These are phyloP conservation scores for Microdochium trichocladiopsis DNA, from an alignment of 2,329 filamentous ascomycete species.

Conservation along the genomic window DNA sequence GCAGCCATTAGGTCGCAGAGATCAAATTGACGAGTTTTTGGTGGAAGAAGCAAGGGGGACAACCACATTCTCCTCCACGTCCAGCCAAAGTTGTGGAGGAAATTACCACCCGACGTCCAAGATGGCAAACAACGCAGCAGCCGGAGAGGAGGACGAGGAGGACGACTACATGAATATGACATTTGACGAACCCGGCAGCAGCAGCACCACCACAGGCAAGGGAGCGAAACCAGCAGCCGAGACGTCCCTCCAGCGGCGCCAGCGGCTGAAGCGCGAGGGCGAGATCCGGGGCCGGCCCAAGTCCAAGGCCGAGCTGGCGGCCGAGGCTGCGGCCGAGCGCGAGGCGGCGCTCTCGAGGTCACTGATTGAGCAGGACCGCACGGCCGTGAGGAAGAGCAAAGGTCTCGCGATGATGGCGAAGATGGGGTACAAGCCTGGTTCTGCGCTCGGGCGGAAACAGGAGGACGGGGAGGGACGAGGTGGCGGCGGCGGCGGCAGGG, in stretches of 20 bases:
- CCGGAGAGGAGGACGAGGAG: conserved; percentile 46
- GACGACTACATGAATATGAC: conserved; percentile 98
- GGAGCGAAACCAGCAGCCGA: conserved; percentile 19
- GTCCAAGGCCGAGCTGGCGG: conserved; percentile 78
- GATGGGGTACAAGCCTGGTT: conserved; percentile 80
- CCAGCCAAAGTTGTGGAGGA: too few species aligned
- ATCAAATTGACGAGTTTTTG: too few species aligned
- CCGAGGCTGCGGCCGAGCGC: conserved; percentile 62
- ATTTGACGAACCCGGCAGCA: conserved; percentile 57
- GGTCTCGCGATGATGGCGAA: conserved; percentile 95
- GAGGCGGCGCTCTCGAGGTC: conserved; percentile 72
- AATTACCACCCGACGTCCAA: not conserved
- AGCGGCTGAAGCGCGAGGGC: conserved; percentile 52
- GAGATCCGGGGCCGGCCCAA: conserved; percentile 62
- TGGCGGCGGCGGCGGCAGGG: not conserved
- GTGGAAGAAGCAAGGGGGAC: too few species aligned
- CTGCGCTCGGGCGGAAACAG: conserved; percentile 40
- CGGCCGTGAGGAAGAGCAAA: conserved; percentile 61
- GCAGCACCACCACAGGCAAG: conserved; percentile 39
- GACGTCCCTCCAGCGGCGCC: conserved; percentile 46
- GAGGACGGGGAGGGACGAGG: not conserved
- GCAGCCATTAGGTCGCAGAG: too few species aligned
- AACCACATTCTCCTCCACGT: too few species aligned
- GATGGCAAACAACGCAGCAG: conserved; percentile 1
- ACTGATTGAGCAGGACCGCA: conserved; percentile 47